Evolutionary conservation across 768 basidiomycete species (phyloP), one percentile per base, ranked within the genome.

Genomic region (Boletellus emodensis): DNA sequence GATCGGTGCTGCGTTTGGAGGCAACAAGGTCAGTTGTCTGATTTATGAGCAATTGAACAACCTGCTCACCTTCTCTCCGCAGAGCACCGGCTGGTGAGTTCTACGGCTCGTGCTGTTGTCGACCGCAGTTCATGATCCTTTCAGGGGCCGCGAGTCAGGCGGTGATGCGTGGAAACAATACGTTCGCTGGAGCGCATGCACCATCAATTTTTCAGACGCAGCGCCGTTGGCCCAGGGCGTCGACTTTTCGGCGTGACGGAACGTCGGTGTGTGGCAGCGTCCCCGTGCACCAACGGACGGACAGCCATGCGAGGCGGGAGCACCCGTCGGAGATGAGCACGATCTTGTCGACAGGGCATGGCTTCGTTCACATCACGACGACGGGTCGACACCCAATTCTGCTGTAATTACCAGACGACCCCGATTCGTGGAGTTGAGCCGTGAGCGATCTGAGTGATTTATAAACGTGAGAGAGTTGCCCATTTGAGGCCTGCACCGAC

Each of bases 101-200:
- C 14, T 41, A 50, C 28, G 15, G 32, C 28, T 56, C 18, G 28
- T 46, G 48, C 26, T 18, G 34, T 33, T 36, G 33, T 60, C 52
- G 50, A 61, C 56, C 58, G 58, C 49, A 30, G 44, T 60, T 63
- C 35, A 66, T 33, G 34, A 38, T 47, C 37, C 32, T 60, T 53
- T 26, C 57, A 87, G 87, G 93, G 95, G 95, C 17, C 83, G 95
- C 43, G 95, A 98, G 73, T 92, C 90, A 7, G 95, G 95, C 35
- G 94, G 94, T 46, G 95, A 97, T 69, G 88, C 94, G n/a, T 98
- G 95, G 95, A 94, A 94, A 68, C 90, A 95, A 68, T 94, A 94
- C 59, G 88, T 94, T 36, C 82, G 91, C 45, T 94, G 90, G 90
- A 85, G 86, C 68, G 82, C 87, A 40, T 94, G 90, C 67, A 96